phyloP scores from a whole-genome alignment of 306 rosid genomes.

The Fragaria nilgerrensis region DNA sequence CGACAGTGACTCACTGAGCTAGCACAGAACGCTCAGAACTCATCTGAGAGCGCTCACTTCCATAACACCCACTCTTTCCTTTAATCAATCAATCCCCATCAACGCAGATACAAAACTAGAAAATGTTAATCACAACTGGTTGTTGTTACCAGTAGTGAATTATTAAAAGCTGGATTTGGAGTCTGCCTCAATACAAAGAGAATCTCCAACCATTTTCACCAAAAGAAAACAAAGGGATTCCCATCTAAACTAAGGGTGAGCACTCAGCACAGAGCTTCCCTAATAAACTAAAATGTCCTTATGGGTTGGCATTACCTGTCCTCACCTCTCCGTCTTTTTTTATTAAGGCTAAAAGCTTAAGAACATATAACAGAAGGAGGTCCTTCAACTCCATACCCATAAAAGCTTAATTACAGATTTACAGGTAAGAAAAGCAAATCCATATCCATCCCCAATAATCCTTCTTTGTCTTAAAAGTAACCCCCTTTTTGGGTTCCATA shows the following conservation, averaged over 20 bases:
- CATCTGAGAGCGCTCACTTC: background rate
- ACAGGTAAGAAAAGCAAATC: background rate
- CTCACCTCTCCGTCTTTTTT: background rate
- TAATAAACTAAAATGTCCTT: background rate
- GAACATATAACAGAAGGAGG: background rate
- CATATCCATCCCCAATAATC: background rate
- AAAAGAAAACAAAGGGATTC: background rate
- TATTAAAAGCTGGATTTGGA: background rate
- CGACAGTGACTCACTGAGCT: background rate
- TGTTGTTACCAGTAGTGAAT: background rate
- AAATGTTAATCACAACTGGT: background rate
- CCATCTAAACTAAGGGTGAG: background rate
- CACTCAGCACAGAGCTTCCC: background rate
- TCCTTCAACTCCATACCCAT: background rate
- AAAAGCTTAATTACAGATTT: background rate
- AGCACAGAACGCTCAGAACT: background rate
- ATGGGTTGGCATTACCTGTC: background rate
- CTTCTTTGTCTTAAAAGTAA: background rate
- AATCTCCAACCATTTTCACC: background rate
- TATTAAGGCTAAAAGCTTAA: background rate
- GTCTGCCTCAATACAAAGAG: background rate
- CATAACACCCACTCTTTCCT: background rate
- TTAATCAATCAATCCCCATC: conserved; percentile 2
- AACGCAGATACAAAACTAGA: background rate
- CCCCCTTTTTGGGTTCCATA: background rate